phyloP scores from a whole-genome alignment of 2,329 filamentous ascomycete genomes.

The Daldinia sp. region DNA sequence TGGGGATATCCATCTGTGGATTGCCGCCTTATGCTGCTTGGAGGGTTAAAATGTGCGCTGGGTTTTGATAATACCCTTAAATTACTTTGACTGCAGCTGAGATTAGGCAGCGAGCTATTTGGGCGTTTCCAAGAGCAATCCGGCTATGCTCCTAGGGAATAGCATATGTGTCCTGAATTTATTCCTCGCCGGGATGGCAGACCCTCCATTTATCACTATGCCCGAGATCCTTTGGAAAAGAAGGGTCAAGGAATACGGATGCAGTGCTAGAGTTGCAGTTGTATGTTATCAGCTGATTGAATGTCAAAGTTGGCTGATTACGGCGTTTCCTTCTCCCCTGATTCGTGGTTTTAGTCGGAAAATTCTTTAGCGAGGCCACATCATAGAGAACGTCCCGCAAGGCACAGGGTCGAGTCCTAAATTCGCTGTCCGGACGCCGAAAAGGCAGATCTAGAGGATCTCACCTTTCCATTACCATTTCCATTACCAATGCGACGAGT shows the following conservation, averaged over 20 bases:
- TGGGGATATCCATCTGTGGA: neutral
- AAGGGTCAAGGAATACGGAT: neutral
- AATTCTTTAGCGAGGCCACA: neutral
- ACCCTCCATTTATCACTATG: neutral
- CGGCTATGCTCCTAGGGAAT: neutral
- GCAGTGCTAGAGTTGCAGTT: neutral
- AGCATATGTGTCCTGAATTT: neutral
- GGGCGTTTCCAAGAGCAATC: neutral
- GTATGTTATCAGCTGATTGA: neutral
- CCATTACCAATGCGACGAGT: neutral
- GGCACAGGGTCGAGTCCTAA: neutral
- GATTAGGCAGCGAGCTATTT: neutral
- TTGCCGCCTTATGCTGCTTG: slow-evolving; percentile 2
- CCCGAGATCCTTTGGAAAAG: neutral
- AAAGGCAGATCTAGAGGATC: neutral
- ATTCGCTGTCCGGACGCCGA: neutral
- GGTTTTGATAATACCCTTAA: neutral
- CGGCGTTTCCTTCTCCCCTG: neutral
- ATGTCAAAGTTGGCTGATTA: neutral
- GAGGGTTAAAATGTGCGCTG: neutral
- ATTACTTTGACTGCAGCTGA: neutral
- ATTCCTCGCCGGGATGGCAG: neutral
- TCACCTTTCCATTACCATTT: neutral
- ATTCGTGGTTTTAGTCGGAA: neutral
- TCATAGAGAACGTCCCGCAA: neutral